Percentiles rank a stretch among this genome's conserved stretches.
Evolutionary conservation across 768 basidiomycete genomes (phyloP).

Genomic region (Boletus sp.): DNA sequence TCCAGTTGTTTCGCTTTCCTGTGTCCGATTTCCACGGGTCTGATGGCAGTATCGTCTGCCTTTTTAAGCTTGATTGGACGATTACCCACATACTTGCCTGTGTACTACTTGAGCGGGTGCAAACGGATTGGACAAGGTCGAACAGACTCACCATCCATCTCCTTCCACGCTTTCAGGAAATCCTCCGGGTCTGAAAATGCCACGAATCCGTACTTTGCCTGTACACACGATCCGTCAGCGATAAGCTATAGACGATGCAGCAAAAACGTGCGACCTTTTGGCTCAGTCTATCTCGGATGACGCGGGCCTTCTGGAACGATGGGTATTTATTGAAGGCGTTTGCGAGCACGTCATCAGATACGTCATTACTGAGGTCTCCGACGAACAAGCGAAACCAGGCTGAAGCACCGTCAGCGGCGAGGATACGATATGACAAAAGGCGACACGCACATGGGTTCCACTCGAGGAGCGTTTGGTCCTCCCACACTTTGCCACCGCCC

Average conservation of each 20-base stretch:
- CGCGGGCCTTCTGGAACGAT: constrained; percentile 92
- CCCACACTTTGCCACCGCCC: constrained; percentile 96
- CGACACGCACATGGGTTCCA: constrained; percentile 88
- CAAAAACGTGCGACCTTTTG: constrained; percentile 65
- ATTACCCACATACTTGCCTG: constrained; percentile 97
- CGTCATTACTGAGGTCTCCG: constrained; percentile 97
- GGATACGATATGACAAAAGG: not conserved
- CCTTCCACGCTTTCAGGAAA: constrained; percentile 97
- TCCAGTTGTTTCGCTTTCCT: constrained; percentile 90
- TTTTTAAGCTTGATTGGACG: constrained; percentile 96
- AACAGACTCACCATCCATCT: constrained; percentile 85
- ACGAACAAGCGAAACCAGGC: constrained; percentile 98
- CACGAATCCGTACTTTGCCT: constrained; percentile 98
- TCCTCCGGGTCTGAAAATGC: constrained; percentile 99
- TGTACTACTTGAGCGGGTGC: constrained; percentile 12
- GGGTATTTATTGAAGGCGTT: constrained; percentile 93
- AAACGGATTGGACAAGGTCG: not conserved
- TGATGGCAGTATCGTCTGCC: constrained; percentile 81
- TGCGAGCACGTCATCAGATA: constrained; percentile 90
- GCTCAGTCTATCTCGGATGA: constrained; percentile 91
- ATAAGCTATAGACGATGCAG: not conserved
- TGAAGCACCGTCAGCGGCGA: constrained; percentile 30
- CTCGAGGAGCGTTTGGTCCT: constrained; percentile 94
- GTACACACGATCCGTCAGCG: constrained; percentile 5
- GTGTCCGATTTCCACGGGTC: constrained; percentile 91